Evolutionary conservation across 495 filamentous ascomycete species (phyloP), one percentile per base, ranked within the genome.

Genomic region (Parachaetomium inaequale): DNA sequence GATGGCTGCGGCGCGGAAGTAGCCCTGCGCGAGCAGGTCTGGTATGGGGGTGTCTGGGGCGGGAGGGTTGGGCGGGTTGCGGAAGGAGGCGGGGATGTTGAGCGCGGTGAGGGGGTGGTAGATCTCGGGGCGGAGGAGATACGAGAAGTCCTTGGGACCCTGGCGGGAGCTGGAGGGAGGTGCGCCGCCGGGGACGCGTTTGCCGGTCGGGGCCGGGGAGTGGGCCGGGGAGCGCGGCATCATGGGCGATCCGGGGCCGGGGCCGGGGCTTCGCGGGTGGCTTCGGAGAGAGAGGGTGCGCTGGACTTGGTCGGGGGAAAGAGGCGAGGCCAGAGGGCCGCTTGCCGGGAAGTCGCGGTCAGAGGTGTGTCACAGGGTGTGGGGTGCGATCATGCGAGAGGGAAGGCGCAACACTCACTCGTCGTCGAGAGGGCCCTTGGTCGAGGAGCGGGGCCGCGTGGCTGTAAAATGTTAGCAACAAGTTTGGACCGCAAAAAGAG

Each of bases 31-130:
- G 26, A 92, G 77, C 40, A 92, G 85, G 7, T 74, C 69, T 1
- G 71, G 53, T 49, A 91, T 78, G 0, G 84, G 70, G 31, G 78
- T 78, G 32, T 78, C 72, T 4, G 80, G 68, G n/a, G 73, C 47
- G 7, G 81, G 78, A 54, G 79, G 78, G 52, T 74, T 67, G 46
- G 72, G 26, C 0, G 79, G 71, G 66, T 76, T 71, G 55, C 80
- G 77, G 73, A 91, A 86, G n/a, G 88, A 77, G 12, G 81, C 73
- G 0, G 89, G 88, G 34, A 89, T 79, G 66, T 86, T 79, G 28
- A 84, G 77, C 0, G 86, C 82, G 3, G 87, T 84, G 31, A 95
- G 81, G 3, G 87, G 84, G 74, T 94, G 93, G 79, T 88, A 97
- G 63, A 90, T 86, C 63, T 87, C 84, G 3, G 90, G 89, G 36